Evolutionary conservation across 2,329 filamentous ascomycete genomes (phyloP).

Genomic region (Fusarium tuaranense): DNA sequence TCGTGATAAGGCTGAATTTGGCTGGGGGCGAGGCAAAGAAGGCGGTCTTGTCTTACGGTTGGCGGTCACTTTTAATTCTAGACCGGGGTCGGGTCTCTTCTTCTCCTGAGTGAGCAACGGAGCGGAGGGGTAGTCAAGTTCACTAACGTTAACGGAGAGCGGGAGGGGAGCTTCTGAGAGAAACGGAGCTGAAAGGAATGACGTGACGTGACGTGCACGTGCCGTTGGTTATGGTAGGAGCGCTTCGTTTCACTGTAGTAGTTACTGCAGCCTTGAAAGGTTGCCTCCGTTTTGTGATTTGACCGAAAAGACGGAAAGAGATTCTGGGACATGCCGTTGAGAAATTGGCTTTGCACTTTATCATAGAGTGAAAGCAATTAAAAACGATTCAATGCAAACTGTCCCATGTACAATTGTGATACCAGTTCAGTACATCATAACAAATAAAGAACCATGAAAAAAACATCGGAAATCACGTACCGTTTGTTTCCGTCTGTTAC

Average conservation of each 20-base stretch:
- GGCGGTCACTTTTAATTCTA: slow-evolving; percentile 25
- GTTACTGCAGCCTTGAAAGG: background rate
- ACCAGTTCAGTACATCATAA: background rate
- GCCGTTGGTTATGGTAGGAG: slow-evolving; percentile 1
- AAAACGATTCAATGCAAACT: background rate
- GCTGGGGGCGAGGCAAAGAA: background rate
- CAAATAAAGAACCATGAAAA: background rate
- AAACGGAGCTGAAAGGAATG: background rate
- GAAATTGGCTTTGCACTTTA: background rate
- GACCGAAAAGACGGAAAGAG: background rate
- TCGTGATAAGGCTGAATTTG: slow-evolving; percentile 45
- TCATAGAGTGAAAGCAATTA: background rate
- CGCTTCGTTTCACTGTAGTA: background rate
- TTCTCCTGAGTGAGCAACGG: slow-evolving; percentile 31
- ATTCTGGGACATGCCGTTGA: background rate
- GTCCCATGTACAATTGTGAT: background rate
- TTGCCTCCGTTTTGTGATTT: background rate
- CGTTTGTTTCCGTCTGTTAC: slow-evolving; percentile 18
- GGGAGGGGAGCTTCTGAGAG: slow-evolving; percentile 1
- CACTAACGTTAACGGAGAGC: slow-evolving; percentile 18
- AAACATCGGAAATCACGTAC: background rate
- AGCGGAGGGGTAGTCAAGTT: slow-evolving; percentile 40
- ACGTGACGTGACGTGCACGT: slow-evolving; percentile 4
- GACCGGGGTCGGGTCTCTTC: slow-evolving; percentile 19
- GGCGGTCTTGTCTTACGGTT: background rate